Evolutionary conservation across 1,284 basidiomycete genomes (phyloP), one percentile per base, ranked within the genome.

Genomic region (Naganishia albida): DNA sequence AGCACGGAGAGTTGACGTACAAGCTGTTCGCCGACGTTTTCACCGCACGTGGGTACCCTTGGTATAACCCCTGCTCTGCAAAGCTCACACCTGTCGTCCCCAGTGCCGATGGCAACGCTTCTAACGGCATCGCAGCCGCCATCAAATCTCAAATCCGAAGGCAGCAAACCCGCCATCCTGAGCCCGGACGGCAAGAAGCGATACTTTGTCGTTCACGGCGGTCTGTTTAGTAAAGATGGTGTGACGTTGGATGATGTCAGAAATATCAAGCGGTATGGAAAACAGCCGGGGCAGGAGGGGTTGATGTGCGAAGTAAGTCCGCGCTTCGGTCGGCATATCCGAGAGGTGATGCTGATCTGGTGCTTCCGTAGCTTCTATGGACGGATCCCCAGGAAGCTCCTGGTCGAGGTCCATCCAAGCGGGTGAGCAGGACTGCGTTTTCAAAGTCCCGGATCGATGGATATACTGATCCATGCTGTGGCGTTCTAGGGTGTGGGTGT

Each of bases 351-450:
- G 40, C 10, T 46, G 28, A 39, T 40, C 30, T 26, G 2, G 13
- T n/a, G 28, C 15, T 42, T 42, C 20, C 25, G 53, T 63, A 87
- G 84, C 76, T 88, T 30, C 83, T 96, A 25, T 96, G 93, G 93
- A 96, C 93, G 8, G 96, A 99, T 80, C 95, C 96, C 26, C 95
- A 98, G 79, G 87, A 89, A 48, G 77, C 83, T 51, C 87, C 86
- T 15, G 96, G 96, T n/a, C 87, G 96, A 44, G 94, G 94, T 0
- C 95, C 95, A 4, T 94, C 91, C 74, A 99, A 99, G 83, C 87
- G 96, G 59, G 56, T 60, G 39, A 60, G 56, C n/a, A 53, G 15
- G 23, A 7, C 18, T 12, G 16, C 10, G 7, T n/a, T 20, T 44
- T n/a, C n/a, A n/a, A n/a, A n/a, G n/a, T 16, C 18, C 18, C 43